Base-by-base conservation (phyloP, 2,329 filamentous ascomycete species). In the Hypoxylon sp. region DNA sequence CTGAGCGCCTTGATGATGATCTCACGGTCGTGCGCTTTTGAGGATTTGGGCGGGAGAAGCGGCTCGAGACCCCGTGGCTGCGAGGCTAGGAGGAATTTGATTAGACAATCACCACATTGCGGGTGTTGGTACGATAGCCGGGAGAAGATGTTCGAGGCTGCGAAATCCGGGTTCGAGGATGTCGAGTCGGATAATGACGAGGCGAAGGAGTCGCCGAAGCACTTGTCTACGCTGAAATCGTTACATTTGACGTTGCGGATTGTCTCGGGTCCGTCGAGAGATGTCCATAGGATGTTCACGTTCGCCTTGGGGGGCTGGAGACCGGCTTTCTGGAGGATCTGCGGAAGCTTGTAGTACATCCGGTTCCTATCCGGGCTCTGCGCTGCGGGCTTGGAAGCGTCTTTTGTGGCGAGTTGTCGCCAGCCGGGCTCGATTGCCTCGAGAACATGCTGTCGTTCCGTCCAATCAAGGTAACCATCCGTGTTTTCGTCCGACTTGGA, bases 191-290 rank as follows among this genome's bases (percentile, higher is more conserved):
- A 80, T 5, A 76, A 67, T 5, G 76, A 61, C 5, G 78, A 78
- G 0, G 77, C 80, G 63, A 83, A 83, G 0, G 81, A 80, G n/a
- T 81, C 81, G 1, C 78, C 80, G 10, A 83, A 63, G 68, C 81
- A 83, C 60, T 81, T 80, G 69, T 82, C 79, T 13, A 81, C 77
- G 48, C 77, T 77, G 70, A 82, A 83, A 13, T 79, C 77, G 72
- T 77, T 72, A 68, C 81, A 83, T 55, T 82, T 80, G 51, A 81
- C 73, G 55, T 80, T 78, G 44, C 78, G 78, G 59, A 82, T 81
- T 29, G 79, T 78, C 29, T 75, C 73, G 14, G 81, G 81, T 0
- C 82, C 82, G 67, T 83, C 81, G 5, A 82, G 64, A 10, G 80
- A 80, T 11, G 81, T 83, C 81, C 81, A 83, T 5, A 79, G 71